Base-by-base conservation (phyloP, 2,329 filamentous ascomycete species). In the Phaeosphaeria sp. region DNA sequence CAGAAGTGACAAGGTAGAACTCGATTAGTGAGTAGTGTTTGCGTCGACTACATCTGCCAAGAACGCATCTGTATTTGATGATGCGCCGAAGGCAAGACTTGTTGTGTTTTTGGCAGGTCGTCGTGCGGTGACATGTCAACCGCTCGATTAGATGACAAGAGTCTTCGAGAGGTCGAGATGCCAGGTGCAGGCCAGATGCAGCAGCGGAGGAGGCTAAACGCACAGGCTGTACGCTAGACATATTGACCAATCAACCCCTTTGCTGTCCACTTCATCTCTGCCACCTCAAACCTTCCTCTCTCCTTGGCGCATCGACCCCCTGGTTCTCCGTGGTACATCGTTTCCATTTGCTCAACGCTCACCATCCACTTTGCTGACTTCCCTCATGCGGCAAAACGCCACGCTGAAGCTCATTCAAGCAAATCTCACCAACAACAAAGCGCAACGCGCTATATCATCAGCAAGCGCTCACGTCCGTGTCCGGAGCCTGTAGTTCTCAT, bases 241-340 rank as follows among this genome's bases (percentile, higher is more conserved):
- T 25, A 23, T 18, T 25, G n/a, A 41, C 56, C 52, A 59, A 66
- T 64, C 52, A 55, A 30, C 17, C 39, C 30, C 39, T 46, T 30
- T 46, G 11, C 30, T 50, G 48, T 46, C 48, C 46, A 46, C 53
- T 50, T 36, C 52, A 43, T 48, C 44, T 42, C 41, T 48, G 52
- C 30, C 46, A 58, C 52, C 60, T 65, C 64, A 66, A 65, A 66
- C 64, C 49, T 41, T 52, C 59, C 41, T 54, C 41, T 30, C n/a
- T 20, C 44, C 52, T 64, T 61, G 54, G 58, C 62, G 55, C 52
- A 36, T 59, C 56, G 50, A 53, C 50, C 42, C 53, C 55, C 50
- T 30, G 39, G 17, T 15, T 46, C 18, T 23, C 21, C 11, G 52
- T 50, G 18, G 52, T 55, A 46, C 52, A 50, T 15, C 52, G 41